Conservation (phyloP, 1,139 yeast species). For the Candida tetrigidarum region DNA sequence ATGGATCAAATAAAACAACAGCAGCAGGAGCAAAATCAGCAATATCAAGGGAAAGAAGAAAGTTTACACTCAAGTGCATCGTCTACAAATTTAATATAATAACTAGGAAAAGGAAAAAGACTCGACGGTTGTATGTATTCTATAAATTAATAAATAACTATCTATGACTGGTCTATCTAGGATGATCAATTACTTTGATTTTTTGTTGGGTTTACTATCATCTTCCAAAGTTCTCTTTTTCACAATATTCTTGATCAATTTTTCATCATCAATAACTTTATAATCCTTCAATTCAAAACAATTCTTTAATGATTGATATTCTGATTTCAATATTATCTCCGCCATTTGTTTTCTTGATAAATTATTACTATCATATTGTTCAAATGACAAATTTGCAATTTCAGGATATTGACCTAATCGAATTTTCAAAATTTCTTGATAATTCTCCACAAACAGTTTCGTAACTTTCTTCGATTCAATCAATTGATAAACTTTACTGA, state of each 20-base stretch:
- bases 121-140: background rate
- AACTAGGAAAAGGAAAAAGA: background rate
- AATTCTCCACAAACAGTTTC: constrained; percentile 32
- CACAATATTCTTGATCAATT: constrained; percentile 56
- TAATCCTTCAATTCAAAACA: constrained; percentile 29
- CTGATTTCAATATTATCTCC: constrained; percentile 55
- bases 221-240: constrained; percentile 49
- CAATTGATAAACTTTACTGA: constrained; percentile 50
- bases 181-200: background rate
- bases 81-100: constrained; percentile 1
- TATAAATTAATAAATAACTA: background rate
- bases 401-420: constrained; percentile 49
- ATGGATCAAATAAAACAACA: constrained; percentile 15
- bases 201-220: background rate
- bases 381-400: constrained; percentile 28
- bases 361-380: constrained; percentile 10
- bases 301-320: constrained; percentile 49
- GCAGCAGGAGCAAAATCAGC: constrained; percentile 4
- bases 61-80: background rate
- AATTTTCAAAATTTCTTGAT: constrained; percentile 31
- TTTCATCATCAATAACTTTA: constrained; percentile 56
- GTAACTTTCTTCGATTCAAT: constrained; percentile 48
- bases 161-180: too few species aligned
- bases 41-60: background rate
- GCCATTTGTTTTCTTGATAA: constrained; percentile 46